A percentile compares a stretch with the other conserved stretches of the same genome.
Conservation (phyloP, 306 rosid species). For the Begonia peltatifolia region DNA sequence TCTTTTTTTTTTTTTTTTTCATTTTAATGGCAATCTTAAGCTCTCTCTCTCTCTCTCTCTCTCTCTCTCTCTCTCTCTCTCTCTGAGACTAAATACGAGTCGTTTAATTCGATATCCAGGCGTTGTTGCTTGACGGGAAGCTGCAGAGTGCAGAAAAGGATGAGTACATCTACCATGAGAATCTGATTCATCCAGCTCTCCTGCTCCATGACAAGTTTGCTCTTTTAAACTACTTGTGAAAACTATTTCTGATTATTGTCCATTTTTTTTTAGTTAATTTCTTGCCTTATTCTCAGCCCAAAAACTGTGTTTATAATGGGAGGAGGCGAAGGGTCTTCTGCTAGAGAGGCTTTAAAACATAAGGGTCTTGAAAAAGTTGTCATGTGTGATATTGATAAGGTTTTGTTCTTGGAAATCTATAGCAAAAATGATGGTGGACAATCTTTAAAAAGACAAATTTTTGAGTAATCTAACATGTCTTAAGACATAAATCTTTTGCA, state of each 20-base stretch:
- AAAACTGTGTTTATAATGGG: conserved; percentile 20
- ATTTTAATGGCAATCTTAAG: too few species aligned
- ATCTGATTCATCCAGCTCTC: conserved; percentile 26
- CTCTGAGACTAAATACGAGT: too few species aligned
- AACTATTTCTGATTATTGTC: neutral
- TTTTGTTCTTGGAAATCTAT: neutral
- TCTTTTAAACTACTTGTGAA: neutral
- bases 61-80: too few species aligned
- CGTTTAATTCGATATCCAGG: conserved; percentile 5
- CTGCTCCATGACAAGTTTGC: conserved; percentile 15
- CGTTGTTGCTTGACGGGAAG: conserved; percentile 21
- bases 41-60: too few species aligned
- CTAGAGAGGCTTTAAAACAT: conserved; percentile 19
- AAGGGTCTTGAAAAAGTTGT: conserved; percentile 12
- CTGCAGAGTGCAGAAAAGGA: conserved; percentile 26
- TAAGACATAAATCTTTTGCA: neutral
- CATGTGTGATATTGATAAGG: conserved; percentile 27
- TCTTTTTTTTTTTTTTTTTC: too few species aligned
- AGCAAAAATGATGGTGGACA: too few species aligned
- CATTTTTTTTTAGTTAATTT: neutral
- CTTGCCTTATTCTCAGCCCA: conserved; percentile 12
- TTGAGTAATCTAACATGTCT: too few species aligned
- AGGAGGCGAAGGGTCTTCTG: conserved; percentile 24
- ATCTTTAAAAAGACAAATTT: too few species aligned
- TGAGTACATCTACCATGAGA: conserved; percentile 24